Evolutionary conservation across 2,329 filamentous ascomycete species (phyloP), one percentile per base, ranked within the genome.

Genomic region (Colletotrichum godetiae): DNA sequence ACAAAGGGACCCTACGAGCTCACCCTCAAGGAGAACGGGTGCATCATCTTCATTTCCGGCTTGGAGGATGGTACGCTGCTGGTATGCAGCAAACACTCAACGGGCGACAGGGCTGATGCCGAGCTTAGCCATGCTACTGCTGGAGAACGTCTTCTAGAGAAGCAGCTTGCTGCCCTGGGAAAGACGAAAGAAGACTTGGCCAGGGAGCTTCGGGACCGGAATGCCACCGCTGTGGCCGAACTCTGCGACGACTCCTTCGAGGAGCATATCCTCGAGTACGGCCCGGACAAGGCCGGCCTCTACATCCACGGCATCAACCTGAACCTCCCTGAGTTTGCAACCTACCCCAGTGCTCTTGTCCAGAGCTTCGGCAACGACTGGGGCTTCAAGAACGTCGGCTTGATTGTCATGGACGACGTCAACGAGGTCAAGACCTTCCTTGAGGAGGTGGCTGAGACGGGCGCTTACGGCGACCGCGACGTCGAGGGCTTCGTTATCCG

Each of bases 31-130:
- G 97, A 99, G 84, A 99, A 99, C 79, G 97, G 97, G n/a, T 99
- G 97, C 83, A 99, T 99, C 82, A 98, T 99, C 77, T 99, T 99
- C 85, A 92, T 99, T 57, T 93, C 95, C 19, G 97, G 95, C 15
- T 87, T 99, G 27, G 94, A 97, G 78, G 95, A 98, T 78, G 95
- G 91, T 46, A 95, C 94, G 1, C 86, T 99, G 11, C 87, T 99
- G 8, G 95, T 99, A n/a, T 98, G 96, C 89, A 98, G 96, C 88
- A 99, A 99, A 81, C 97, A 99, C 82, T 98, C 97, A 0, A 98
- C 95, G 0, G 97, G 97, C 7, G 86, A 90, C 29, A 90, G 96
- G n/a, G 84, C 83, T 27, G 94, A 97, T 79, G 84, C 87, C 5
- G 88, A 91, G 35, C 76, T 93, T 70, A 98, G 94, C 83, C 97